Evolutionary conservation across 768 basidiomycete species (phyloP), one percentile per base, ranked within the genome.

Genomic region (Nevesoporus exiguus): DNA sequence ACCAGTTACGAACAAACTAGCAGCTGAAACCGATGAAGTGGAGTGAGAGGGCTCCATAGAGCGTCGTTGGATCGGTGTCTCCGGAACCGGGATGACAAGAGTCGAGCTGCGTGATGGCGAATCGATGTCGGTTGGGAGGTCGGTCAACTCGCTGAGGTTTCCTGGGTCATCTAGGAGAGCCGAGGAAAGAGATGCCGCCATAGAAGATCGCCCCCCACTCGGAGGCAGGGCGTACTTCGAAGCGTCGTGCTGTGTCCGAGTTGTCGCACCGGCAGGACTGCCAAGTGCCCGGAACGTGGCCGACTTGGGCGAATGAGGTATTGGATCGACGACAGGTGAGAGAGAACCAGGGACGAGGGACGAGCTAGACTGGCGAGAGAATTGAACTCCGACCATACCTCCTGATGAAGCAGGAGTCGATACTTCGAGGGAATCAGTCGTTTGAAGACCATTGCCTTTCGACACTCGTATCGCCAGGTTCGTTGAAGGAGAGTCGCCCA

Each of bases 81-180:
- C 37, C 5, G 46, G 29, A 27, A 22, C 22, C 5, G 49, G 36
- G 11, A 46, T n/a, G 34, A 22, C 21, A n/a, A 17, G 15, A 15
- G 41, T 42, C 27, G 52, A 39, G 39, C 49, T 45, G 11, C 19
- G 45, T 24, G 60, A 46, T 17, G 68, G 46, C 22, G 59, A 63
- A 40, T 49, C 55, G 25, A 47, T 9, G 19, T 70, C 68, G 19
- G 64, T 60, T 50, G 62, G 52, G 25, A 71, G 63, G 19, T 71
- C 70, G 7, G 71, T 69, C 52, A 72, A 52, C 21, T 66, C 66
- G 31, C 68, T 72, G 15, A 66, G 47, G 37, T 54, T 48, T 25
- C 44, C 58, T 2, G 46, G 15, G 46, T 63, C 56, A 22, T 66
- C 61, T n/a, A 17, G 14, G 25, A 9, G 10, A n/a, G 30, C 14